Evolutionary conservation across 139 green algal species (phyloP), one percentile per base, ranked within the genome.

Genomic region (Chlorella sp.): DNA sequence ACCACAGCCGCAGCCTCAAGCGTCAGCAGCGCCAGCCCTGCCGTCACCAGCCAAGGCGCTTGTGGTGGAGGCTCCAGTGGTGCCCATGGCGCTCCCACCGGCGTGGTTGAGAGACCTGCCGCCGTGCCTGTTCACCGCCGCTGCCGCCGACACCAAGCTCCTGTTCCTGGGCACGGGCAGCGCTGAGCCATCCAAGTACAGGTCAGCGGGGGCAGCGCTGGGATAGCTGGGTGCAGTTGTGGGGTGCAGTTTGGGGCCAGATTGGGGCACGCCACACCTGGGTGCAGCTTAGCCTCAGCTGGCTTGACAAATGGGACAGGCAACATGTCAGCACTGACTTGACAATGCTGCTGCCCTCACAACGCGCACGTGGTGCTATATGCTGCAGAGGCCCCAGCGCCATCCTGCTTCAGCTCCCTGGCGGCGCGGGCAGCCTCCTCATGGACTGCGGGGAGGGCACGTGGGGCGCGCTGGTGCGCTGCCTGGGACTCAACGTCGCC

Each of bases 151-250:
- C 35, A 71, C 65, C 24, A 31, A 3, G 5, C 35, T 96, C 1
- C 31, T 86, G 10, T 95, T 96, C 60, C 73, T 96, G 33, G 91
- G 91, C 51, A 96, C 91, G 0, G 91, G 91, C 1, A 88, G 76
- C 3, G 91, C 91, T 14, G 91, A 96, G 81, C 91, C 91, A 0
- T 93, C 86, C 51, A 92, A 93, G 76, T 91, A 96, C 65, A 69
- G 76, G 35, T 67, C 61, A 2, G 55, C 36, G 2, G 42, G 36
- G 27, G 4, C 4, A n/a, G n/a, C n/a, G n/a, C n/a, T n/a, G 27
- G 29, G 29, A 26, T 5, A 26, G 62, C 42, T 55, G 42, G 42
- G 10, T 26, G 42, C 17, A 10, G 42, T 55, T 55, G 42, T 17
- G 10, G 42, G 10, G 42, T 17, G 10, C 42, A 55, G n/a, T n/a